Evolutionary conservation across 169 alveolate genomes (phyloP).

Genomic region (Cryptosporidium felis): DNA sequence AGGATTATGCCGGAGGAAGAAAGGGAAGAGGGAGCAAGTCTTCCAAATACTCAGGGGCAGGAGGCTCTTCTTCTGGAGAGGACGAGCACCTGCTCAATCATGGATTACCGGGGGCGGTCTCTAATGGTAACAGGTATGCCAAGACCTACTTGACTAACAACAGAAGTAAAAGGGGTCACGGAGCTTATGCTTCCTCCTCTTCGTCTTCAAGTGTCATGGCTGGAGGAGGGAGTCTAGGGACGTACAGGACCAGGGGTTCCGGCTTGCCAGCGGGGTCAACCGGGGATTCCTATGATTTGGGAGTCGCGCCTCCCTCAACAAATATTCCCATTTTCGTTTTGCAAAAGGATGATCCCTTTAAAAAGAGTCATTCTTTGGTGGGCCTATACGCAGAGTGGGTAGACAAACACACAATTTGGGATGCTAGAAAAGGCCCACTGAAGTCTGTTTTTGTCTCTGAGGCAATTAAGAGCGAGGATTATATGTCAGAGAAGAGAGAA

Average conservation of each 20-base stretch:
- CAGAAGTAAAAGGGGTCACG: conserved; percentile 13
- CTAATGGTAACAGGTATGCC: conserved; percentile 26
- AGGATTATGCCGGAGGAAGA: conserved; percentile 45
- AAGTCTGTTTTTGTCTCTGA: conserved; percentile 64
- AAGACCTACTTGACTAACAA: conserved; percentile 32
- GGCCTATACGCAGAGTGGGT: conserved; percentile 71
- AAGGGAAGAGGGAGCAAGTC: conserved; percentile 51
- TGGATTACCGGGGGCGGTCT: not conserved
- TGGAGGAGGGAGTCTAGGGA: not conserved
- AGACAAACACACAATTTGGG: conserved; percentile 55
- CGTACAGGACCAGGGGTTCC: conserved; percentile 60
- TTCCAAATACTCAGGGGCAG: conserved; percentile 11
- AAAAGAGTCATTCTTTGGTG: conserved; percentile 25
- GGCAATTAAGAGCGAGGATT: not conserved
- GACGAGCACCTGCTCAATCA: conserved; percentile 17
- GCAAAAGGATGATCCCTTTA: conserved; percentile 55
- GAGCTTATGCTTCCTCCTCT: not conserved
- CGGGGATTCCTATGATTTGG: not conserved
- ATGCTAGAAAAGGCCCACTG: conserved; percentile 58
- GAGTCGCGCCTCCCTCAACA: not conserved
- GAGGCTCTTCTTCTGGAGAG: conserved; percentile 63
- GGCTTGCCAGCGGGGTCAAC: not conserved
- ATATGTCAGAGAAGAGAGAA: conserved; percentile 1
- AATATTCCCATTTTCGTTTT: conserved; percentile 60
- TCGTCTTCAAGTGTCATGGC: not conserved